These are phyloP conservation scores for Abortiporus biennis DNA, from an alignment of 1,284 basidiomycete species.

Conservation along the genomic window DNA sequence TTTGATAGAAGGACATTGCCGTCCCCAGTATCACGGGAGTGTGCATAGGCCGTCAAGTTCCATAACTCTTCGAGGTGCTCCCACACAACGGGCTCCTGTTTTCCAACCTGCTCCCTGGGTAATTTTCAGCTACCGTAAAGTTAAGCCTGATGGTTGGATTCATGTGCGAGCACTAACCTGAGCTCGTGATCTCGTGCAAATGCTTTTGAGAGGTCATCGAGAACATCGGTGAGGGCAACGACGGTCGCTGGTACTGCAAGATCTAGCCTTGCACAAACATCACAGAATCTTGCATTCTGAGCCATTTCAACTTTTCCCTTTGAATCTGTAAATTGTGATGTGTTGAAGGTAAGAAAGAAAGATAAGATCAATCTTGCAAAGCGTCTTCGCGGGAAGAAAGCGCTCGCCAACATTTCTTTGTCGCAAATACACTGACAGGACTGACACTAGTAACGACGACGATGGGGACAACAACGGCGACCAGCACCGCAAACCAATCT, in stretches of 20 bases:
- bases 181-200: conserved; percentile 38
- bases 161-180: conserved; percentile 30
- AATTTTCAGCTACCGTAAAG: no score
- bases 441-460: conserved; percentile 4
- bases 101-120: conserved; percentile 8
- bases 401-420: no score
- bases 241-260: conserved; percentile 7
- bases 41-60: conserved; percentile 44
- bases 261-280: conserved; percentile 8
- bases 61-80: conserved; percentile 45
- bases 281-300: conserved; percentile 7
- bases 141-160: no score
- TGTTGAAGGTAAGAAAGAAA: neutral
- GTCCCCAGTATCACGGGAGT: conserved; percentile 33
- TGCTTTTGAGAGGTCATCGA: conserved; percentile 39
- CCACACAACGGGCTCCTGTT: conserved; percentile 39
- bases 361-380: neutral
- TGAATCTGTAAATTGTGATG: neutral
- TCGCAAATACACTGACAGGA: neutral
- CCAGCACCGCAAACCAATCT: neutral
- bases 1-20: conserved; percentile 23
- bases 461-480: conserved; percentile 6
- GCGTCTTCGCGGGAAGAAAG: neutral
- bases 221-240: conserved; percentile 22
- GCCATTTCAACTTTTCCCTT: conserved; percentile 7